phyloP scores from a whole-genome alignment of 768 basidiomycete genomes.

The Tylopilus cervinicoccineus region DNA sequence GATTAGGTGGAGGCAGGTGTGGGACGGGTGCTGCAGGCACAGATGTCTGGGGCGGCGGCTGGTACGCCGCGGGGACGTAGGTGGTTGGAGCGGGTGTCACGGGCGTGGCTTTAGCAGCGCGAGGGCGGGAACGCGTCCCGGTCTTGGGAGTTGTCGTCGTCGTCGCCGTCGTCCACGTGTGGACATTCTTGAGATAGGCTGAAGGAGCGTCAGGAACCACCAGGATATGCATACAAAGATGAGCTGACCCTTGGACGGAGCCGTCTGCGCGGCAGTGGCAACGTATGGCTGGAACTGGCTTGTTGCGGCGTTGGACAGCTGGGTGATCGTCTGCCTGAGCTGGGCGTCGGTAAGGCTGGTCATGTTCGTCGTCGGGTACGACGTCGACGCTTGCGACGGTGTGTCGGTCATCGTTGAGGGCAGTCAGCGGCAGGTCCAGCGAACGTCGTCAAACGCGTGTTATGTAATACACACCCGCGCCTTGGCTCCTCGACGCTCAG shows the following conservation, averaged over 20 bases:
- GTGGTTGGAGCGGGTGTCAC: conserved; percentile 33
- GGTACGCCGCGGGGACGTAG: conserved; percentile 37
- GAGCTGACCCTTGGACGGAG: conserved; percentile 28
- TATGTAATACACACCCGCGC: conserved; percentile 18
- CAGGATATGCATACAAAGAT: neutral
- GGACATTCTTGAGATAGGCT: conserved; percentile 68
- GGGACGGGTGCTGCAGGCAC: conserved; percentile 20
- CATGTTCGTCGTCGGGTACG: conserved; percentile 34
- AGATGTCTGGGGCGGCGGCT: conserved; percentile 32
- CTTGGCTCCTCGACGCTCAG: too few species aligned
- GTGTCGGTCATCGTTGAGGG: conserved; percentile 26
- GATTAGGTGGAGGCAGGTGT: conserved; percentile 41
- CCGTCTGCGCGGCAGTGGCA: conserved; percentile 27
- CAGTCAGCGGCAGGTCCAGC: neutral
- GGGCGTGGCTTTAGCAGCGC: conserved; percentile 37
- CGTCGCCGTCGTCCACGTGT: conserved; percentile 54
- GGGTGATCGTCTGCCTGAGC: conserved; percentile 58
- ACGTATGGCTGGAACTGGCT: conserved; percentile 34
- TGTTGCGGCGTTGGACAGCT: conserved; percentile 40
- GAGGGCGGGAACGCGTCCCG: conserved; percentile 38
- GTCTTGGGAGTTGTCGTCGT: conserved; percentile 46
- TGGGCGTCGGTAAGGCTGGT: conserved; percentile 57
- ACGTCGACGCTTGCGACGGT: conserved; percentile 23
- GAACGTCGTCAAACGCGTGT: conserved; percentile 17
- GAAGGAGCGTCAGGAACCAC: conserved; percentile 13